These are phyloP conservation scores for Penicillium oxalicum DNA, from an alignment of 2,329 filamentous ascomycete species.

Conservation along the genomic window DNA sequence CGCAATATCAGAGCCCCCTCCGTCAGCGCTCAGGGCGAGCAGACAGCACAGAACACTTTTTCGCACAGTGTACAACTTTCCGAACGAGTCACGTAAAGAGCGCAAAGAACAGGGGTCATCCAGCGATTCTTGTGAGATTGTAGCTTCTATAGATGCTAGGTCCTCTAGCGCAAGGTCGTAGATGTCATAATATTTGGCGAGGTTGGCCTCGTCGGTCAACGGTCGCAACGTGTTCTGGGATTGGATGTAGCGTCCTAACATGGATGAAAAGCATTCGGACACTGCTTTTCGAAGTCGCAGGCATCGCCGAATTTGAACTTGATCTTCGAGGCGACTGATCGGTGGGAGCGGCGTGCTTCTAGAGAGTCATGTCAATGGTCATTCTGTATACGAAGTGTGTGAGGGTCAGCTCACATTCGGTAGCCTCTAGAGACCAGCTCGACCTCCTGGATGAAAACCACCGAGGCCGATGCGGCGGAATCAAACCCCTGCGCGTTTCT, in stretches of 20 bases:
- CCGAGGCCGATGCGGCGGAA: conserved; percentile 64
- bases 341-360: conserved; percentile 86
- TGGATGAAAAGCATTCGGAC: conserved; percentile 60
- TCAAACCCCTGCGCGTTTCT: conserved; percentile 75
- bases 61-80: conserved; percentile 71
- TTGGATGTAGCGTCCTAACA: conserved; percentile 66
- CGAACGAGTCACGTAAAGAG: conserved; percentile 72
- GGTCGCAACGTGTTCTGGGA: conserved; percentile 63
- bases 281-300: conserved; percentile 71
- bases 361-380: conserved; percentile 18
- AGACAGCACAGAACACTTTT: conserved; percentile 86
- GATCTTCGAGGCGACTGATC: conserved; percentile 85
- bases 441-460: conserved; percentile 87
- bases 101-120: conserved; percentile 75
- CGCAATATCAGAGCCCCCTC: conserved; percentile 67
- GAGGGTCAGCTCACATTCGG: conserved; percentile 56
- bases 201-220: conserved; percentile 70
- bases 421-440: conserved; percentile 90
- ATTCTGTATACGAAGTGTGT: conserved; percentile 8
- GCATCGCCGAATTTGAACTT: conserved; percentile 71
- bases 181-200: conserved; percentile 90
- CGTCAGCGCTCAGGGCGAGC: conserved; percentile 76
- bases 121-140: conserved; percentile 59
- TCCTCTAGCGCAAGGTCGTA: conserved; percentile 73
- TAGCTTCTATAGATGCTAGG: conserved; percentile 61